Conservation (phyloP, 202 grass and related monocot genomes). For the Zizania palustris region DNA sequence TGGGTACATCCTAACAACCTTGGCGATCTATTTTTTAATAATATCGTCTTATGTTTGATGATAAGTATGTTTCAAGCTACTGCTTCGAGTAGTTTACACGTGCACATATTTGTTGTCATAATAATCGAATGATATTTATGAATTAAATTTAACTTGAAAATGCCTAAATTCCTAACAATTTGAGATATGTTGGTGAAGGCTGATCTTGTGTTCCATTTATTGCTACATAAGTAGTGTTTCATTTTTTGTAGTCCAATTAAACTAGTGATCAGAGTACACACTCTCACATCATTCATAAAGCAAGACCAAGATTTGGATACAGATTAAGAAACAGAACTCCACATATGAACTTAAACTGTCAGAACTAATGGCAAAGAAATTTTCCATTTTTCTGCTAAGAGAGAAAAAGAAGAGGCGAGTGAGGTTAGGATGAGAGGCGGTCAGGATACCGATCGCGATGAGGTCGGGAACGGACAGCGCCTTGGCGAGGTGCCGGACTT, state of each 20-base stretch:
- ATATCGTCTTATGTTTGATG: too few relatives aligned
- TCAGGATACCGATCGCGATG: slow-evolving; percentile 59
- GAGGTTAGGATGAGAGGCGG: background rate
- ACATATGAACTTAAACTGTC: background rate
- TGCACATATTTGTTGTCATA: too few relatives aligned
- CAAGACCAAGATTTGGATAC: background rate
- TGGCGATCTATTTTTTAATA: too few relatives aligned
- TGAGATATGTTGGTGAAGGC: background rate
- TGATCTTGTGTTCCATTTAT: background rate
- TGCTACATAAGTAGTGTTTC: background rate
- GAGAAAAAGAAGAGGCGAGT: background rate
- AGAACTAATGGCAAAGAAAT: background rate
- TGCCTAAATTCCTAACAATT: too few relatives aligned
- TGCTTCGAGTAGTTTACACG: too few relatives aligned
- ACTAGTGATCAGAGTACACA: background rate
- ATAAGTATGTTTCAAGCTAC: too few relatives aligned
- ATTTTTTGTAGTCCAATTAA: background rate
- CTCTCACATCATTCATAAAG: background rate
- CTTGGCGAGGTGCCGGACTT: slow-evolving; percentile 55
- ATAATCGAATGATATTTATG: too few relatives aligned
- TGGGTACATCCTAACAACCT: too few relatives aligned
- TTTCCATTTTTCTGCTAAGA: background rate
- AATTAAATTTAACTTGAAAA: too few relatives aligned
- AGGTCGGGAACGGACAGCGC: slow-evolving; percentile 69
- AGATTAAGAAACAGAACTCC: background rate